Evolutionary conservation across 306 rosid genomes (phyloP).

Genomic region (Lupinus albus): DNA sequence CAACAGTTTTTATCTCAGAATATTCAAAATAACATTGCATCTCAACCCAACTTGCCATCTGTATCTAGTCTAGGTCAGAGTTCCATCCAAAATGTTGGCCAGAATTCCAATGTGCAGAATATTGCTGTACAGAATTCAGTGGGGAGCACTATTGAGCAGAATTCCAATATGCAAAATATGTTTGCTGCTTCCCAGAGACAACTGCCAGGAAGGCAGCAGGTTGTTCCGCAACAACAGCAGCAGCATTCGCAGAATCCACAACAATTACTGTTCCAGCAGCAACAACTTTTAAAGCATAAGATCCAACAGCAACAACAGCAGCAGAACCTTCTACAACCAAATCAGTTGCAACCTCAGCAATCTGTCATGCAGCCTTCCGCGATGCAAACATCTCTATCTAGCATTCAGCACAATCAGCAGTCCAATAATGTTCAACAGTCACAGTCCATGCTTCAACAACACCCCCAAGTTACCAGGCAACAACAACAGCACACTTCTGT

Average conservation of each 20-base stretch:
- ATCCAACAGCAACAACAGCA: slow-evolving; percentile 56
- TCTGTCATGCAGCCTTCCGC: slow-evolving; percentile 68
- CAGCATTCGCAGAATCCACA: slow-evolving; percentile 78
- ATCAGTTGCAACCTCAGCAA: slow-evolving; percentile 88
- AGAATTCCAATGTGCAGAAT: slow-evolving; percentile 70
- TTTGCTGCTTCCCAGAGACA: slow-evolving; percentile 74
- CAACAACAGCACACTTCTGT: slow-evolving; percentile 75
- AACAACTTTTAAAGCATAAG: slow-evolving; percentile 72
- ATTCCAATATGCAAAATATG: slow-evolving; percentile 68
- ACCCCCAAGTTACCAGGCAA: slow-evolving; percentile 87
- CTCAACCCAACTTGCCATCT: slow-evolving; percentile 64
- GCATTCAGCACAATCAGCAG: slow-evolving; percentile 80
- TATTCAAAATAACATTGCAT: slow-evolving; percentile 62
- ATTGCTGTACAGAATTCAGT: slow-evolving; percentile 66
- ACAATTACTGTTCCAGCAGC: slow-evolving; percentile 63
- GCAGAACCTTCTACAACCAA: slow-evolving; percentile 75
- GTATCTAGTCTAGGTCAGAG: slow-evolving; percentile 61
- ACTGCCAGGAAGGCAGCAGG: slow-evolving; percentile 86
- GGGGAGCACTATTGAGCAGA: slow-evolving; percentile 76
- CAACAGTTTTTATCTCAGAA: slow-evolving; percentile 75
- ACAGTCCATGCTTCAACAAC: slow-evolving; percentile 84
- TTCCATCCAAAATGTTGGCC: slow-evolving; percentile 69
- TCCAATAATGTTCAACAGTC: slow-evolving; percentile 71
- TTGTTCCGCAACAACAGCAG: slow-evolving; percentile 68
- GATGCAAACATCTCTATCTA: slow-evolving; percentile 61